Evolutionary conservation across 2,329 filamentous ascomycete genomes (phyloP), one percentile per base, ranked within the genome.

Genomic region (Cladosporium cucumerinum): DNA sequence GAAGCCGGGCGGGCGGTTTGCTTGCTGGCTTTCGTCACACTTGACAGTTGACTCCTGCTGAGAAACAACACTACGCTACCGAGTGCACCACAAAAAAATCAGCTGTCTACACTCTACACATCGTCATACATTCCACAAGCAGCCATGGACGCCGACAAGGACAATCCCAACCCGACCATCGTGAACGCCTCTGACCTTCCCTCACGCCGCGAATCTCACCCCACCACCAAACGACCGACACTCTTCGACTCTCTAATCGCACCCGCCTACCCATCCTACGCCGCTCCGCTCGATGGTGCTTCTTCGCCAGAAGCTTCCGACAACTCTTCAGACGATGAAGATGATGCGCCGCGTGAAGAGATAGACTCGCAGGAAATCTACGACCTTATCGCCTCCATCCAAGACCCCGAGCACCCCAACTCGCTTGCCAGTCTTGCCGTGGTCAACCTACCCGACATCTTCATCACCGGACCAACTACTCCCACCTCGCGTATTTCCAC

Each of bases 341-440:
- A 87, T 65, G 86, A 89, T 65, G 84, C 87, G 57, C 81, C 82
- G 1, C 83, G 88, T 39, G 93, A 98, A 72, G 90, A 91, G 65
- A 97, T 99, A 70, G 95, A 99, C 75, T 92, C 96, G 77, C 95
- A 97, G 78, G 95, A 99, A 79, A 94, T 99, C 49, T 99, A 94
- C 76, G 94, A 99, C 81, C 85, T 99, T 67, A 95, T 99, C 72
- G 92, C 93, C 68, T 90, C 91, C 71, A 97, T 99, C 73, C 94
- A 92, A 26, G 95, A 99, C 77, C 95, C 95, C 1, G 95, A 99
- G 80, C 95, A 99, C 75, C 95, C 95, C 43, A 87, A 97, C 61
- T 96, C 94, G 2, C 86, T 99, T 57, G 95, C 93, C 67, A 93
- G 95, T 72, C 85, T 99, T 48, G 93, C 93, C 36, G 95, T 99